A percentile compares a stretch with the other conserved stretches of the same genome.
These are phyloP conservation scores for Argentina anserina DNA, from an alignment of 306 rosid genomes.

Conservation along the genomic window DNA sequence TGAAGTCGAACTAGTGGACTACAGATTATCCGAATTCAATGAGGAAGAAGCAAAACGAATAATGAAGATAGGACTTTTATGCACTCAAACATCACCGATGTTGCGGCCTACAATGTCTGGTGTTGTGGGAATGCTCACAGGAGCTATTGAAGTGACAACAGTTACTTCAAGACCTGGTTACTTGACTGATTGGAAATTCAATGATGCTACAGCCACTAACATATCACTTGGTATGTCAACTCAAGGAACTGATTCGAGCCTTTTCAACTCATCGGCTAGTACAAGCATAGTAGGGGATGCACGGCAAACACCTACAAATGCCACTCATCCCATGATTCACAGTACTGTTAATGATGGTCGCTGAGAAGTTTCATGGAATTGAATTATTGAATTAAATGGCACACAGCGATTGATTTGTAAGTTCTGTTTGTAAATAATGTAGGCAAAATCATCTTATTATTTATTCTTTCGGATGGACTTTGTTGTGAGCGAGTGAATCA, in stretches of 20 bases:
- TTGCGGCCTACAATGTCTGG: slow-evolving; percentile 66
- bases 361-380: slow-evolving; percentile 15
- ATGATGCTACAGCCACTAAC: slow-evolving; percentile 33
- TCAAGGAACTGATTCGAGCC: slow-evolving; percentile 29
- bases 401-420: background rate
- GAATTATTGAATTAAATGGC: background rate
- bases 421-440: too few species aligned
- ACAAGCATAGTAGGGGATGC: slow-evolving; percentile 30
- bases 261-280: slow-evolving; percentile 26
- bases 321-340: slow-evolving; percentile 27
- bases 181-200: slow-evolving; percentile 61
- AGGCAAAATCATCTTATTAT: too few species aligned
- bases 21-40: slow-evolving; percentile 31
- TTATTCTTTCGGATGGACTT: too few species aligned
- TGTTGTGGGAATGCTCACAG: slow-evolving; percentile 69
- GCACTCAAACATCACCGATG: slow-evolving; percentile 62
- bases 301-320: slow-evolving; percentile 18
- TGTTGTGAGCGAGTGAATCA: too few species aligned
- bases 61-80: slow-evolving; percentile 47
- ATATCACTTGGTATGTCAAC: slow-evolving; percentile 17
- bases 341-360: slow-evolving; percentile 28
- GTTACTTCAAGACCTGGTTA: too few species aligned
- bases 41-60: slow-evolving; percentile 47
- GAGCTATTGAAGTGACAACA: too few species aligned
- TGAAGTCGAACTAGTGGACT: slow-evolving; percentile 44